Conservation (phyloP, 2,329 filamentous ascomycete species). For the Endothia cerciana region DNA sequence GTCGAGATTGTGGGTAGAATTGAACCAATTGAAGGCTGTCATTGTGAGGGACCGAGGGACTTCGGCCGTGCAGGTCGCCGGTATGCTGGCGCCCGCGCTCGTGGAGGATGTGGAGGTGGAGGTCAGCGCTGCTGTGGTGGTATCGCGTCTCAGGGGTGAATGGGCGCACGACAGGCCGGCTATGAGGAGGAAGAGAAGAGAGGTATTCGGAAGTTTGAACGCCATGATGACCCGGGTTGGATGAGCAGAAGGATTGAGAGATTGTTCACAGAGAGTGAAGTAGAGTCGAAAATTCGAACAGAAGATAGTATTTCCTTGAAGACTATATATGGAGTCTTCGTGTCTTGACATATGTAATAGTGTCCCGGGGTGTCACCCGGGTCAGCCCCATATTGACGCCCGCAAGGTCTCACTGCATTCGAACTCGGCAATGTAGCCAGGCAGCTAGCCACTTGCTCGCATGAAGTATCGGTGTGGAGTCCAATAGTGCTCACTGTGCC, state of each 20-base stretch:
- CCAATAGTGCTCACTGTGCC: not conserved
- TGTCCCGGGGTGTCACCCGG: not conserved
- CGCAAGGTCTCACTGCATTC: not conserved
- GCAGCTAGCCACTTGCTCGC: not conserved
- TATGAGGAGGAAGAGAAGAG: conserved; percentile 1
- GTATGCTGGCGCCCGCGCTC: conserved; percentile 12
- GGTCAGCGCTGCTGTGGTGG: not conserved
- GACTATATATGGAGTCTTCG: not conserved
- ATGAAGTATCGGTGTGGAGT: not conserved
- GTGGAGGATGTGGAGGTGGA: conserved; percentile 1
- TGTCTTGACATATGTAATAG: not conserved
- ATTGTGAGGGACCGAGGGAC: conserved; percentile 11
- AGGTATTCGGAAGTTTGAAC: not conserved
- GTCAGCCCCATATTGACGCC: not conserved
- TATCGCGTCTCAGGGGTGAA: not conserved
- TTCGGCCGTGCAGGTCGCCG: not conserved
- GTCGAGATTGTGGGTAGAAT: conserved; percentile 25
- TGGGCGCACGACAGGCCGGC: not conserved
- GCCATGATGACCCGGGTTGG: not conserved
- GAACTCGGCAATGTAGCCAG: not conserved
- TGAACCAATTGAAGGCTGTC: conserved; percentile 23
- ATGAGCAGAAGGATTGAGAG: not conserved
- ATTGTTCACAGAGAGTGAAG: not conserved
- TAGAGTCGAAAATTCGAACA: not conserved
- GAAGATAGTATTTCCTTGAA: not conserved